Evolutionary conservation across 2,329 filamentous ascomycete species (phyloP).

Genomic region (Juglanconis oblonga): DNA sequence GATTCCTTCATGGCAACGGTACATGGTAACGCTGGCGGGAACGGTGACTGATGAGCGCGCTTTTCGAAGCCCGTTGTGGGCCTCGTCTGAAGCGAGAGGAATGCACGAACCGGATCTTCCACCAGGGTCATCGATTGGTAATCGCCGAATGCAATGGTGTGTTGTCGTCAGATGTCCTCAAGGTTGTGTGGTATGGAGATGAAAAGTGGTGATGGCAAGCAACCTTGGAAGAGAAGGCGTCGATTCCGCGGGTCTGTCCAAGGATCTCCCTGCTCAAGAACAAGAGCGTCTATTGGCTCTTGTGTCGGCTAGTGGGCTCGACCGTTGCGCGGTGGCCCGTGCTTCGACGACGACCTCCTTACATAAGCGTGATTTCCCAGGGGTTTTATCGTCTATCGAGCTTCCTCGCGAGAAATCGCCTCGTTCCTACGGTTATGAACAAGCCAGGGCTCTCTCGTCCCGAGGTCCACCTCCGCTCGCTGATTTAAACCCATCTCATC

Average conservation of each 20-base stretch:
- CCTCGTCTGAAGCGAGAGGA: too few relatives aligned
- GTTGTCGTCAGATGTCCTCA: too few relatives aligned
- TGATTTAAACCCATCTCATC: not conserved
- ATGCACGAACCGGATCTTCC: too few relatives aligned
- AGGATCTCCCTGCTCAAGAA: not conserved
- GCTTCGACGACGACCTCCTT: not conserved
- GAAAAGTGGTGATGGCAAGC: too few relatives aligned
- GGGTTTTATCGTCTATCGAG: not conserved
- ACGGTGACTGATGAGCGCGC: not conserved
- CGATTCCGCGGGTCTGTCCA: not conserved
- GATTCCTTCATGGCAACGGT: not conserved
- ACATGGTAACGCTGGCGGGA: not conserved
- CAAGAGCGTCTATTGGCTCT: not conserved
- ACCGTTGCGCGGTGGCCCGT: not conserved
- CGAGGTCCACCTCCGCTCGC: not conserved
- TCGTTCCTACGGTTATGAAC: too few relatives aligned
- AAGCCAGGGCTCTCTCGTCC: not conserved
- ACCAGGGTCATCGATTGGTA: too few relatives aligned
- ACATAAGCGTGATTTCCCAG: not conserved
- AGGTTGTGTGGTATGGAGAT: too few relatives aligned
- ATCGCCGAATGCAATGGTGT: too few relatives aligned
- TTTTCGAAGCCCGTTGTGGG: not conserved
- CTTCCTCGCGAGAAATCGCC: not conserved
- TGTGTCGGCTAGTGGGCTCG: not conserved
- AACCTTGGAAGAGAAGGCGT: not conserved